Evolutionary conservation across 1,284 basidiomycete species (phyloP).

Genomic region (Chiua sp.): DNA sequence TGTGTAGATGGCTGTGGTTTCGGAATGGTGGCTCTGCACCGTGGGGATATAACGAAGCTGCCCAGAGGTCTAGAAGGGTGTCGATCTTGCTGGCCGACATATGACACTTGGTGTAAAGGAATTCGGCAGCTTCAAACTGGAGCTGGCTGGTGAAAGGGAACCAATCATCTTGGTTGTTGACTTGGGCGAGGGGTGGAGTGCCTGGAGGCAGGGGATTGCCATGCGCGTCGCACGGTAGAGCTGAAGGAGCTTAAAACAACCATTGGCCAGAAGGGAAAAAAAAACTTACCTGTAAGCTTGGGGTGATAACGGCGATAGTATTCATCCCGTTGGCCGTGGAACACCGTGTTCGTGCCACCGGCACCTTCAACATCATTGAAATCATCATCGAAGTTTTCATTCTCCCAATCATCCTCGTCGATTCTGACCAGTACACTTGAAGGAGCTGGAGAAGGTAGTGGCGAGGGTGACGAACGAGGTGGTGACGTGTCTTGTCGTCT

Average conservation of each 20-base stretch:
- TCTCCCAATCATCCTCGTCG: no score
- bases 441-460: no score
- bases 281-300: no score
- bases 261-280: no score
- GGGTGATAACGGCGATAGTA: no score
- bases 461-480: no score
- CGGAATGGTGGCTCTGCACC: conserved; percentile 25
- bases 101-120: conserved; percentile 13
- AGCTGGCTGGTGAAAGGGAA: conserved; percentile 9
- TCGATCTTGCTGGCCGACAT: conserved; percentile 19
- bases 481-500: no score
- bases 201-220: not conserved
- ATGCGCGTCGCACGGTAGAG: conserved; percentile 23
- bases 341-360: no score
- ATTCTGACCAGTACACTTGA: no score
- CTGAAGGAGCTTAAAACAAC: conserved; percentile 2
- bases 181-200: not conserved
- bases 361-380: no score
- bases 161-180: conserved; percentile 2
- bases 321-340: no score
- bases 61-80: conserved; percentile 33
- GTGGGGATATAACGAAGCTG: conserved; percentile 10
- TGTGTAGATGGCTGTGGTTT: conserved; percentile 31
- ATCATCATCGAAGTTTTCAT: no score
- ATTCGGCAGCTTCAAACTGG: conserved; percentile 25